Conservation (phyloP, 164 flowering plant genomes). For the Santalum album region DNA sequence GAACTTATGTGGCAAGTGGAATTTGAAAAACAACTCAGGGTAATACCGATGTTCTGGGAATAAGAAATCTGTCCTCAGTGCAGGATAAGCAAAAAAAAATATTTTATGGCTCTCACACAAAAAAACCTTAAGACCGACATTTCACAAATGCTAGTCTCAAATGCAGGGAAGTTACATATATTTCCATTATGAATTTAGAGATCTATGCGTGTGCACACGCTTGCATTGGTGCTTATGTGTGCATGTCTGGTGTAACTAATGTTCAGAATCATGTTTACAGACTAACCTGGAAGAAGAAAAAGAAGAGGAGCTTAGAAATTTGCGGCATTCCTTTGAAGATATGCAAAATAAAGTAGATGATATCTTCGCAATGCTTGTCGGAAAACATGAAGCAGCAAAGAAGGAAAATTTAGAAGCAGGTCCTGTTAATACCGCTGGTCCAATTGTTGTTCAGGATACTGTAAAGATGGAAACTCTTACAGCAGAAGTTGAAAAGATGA, state of each 20-base stretch:
- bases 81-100: too few relatives aligned
- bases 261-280: conserved; percentile 25
- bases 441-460: conserved; percentile 40
- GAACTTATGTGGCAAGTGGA: conserved; percentile 29
- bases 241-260: neutral
- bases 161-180: too few relatives aligned
- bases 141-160: too few relatives aligned
- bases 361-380: conserved; percentile 34
- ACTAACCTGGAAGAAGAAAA: conserved; percentile 63
- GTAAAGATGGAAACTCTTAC: conserved; percentile 44
- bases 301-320: conserved; percentile 40
- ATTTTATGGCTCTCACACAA: too few relatives aligned
- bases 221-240: neutral
- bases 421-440: conserved; percentile 41
- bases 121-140: too few relatives aligned
- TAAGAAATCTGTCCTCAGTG: too few relatives aligned
- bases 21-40: conserved; percentile 31
- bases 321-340: conserved; percentile 37
- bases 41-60: conserved; percentile 8
- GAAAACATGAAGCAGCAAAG: conserved; percentile 48
- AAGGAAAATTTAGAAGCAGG: conserved; percentile 46
- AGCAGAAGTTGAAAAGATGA: conserved; percentile 54
- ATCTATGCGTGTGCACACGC: too few relatives aligned
- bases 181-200: too few relatives aligned
- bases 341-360: conserved; percentile 45